Evolutionary conservation across 2,329 filamentous ascomycete species (phyloP), one percentile per base, ranked within the genome.

Genomic region (Leptographium procerum): DNA sequence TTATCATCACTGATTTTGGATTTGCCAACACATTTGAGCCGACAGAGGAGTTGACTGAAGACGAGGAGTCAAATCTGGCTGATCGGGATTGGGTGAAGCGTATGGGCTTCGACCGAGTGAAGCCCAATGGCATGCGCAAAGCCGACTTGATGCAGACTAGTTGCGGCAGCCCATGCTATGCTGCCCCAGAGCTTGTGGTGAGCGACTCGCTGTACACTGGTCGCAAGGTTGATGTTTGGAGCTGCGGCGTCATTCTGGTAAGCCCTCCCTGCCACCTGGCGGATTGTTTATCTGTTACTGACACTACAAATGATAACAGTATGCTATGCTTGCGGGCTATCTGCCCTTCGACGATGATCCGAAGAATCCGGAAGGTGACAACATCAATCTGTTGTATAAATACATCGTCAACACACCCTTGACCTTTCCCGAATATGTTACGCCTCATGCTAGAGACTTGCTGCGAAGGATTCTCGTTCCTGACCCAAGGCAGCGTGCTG

Each of bases 141-240:
- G 94, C 94, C 43, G 94, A 99, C 74, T 76, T 99, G 68, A 99
- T 99, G 94, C 92, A 96, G 73, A 99, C 94, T 13, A 97, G 94
- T 71, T 99, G 94, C 71, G 94, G 94, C 63, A 97, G 92, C 72
- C 94, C 94, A 9, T 99, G 94, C 69, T 99, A 99, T 72, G 94
- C 94, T 54, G 94, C 94, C 16, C 94, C 94, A 5, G 94, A 99
- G 74, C 79, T 99, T 57, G 94, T 99, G 16, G 94, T 99, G 61
- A 97, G 91, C 70, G 94, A 99, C 72, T 96, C 91, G 19, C 76
- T 99, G 9, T 99, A 99, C 73, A 99, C 94, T 2, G 94, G 94
- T 52, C 85, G 92, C 56, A 99, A 99, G 73, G 94, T 99, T 29
- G 94, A 99, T 69, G 94, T 99, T 40, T 99, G 94, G 94, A 97